Evolutionary conservation across 768 basidiomycete species (phyloP), one percentile per base, ranked within the genome.

Genomic region (Suillus plorans): DNA sequence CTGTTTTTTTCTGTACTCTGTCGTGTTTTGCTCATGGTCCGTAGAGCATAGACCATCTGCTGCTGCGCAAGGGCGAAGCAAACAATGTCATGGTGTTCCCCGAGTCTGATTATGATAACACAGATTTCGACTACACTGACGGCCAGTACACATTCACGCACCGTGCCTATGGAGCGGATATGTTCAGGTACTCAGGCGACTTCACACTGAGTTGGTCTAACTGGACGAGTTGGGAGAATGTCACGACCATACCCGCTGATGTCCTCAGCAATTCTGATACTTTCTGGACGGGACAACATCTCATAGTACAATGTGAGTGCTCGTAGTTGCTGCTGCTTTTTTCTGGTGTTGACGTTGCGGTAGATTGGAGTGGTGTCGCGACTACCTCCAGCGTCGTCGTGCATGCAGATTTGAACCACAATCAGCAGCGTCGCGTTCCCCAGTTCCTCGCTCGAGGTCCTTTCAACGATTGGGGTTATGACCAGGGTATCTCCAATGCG

Each of bases 391-490:
- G 84, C 34, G 82, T 86, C 49, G 86, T 92, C 42, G 78, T 94
- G 13, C 95, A 97, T 69, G 90, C 91, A 20, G 95, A 97, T 71
- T 74, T 81, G 64, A 82, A 82, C 50, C 91, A 85, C 73, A 74
- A 73, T 8, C 83, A 81, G 3, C 74, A 78, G 44, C 89, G 95
- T 70, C 90, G 94, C 31, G 89, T 92, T 36, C 95, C 95, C 28
- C 94, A 95, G 70, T 81, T 96, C 69, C 79, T 97, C 61, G 91
- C 88, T 52, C 90, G 95, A 69, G 95, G 95, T 58, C 87, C 89
- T 0, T 97, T 93, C 85, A 97, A 97, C 71, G 78, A 84, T 39
- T 97, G 94, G 94, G 95, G 95, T 63, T 95, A 87, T 73, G 95
- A 97, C 79, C 80, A 87, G 64, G 95, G 95, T 70, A 85, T 94